Base-by-base conservation (phyloP, 2,329 filamentous ascomycete genomes). In the Lachnellula occidentalis region DNA sequence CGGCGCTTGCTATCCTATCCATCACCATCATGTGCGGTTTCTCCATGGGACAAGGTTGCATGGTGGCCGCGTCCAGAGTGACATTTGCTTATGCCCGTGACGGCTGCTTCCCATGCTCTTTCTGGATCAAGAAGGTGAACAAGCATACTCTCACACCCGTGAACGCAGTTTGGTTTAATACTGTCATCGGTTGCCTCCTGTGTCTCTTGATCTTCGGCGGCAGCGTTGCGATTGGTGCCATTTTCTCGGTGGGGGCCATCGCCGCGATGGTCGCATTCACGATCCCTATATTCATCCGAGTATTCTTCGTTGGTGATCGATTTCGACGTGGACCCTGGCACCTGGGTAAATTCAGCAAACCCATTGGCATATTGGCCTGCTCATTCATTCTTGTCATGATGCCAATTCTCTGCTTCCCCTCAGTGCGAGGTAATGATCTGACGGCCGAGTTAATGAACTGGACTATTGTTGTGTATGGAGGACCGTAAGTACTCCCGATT, bases 81-180 rank as follows among this genome's bases (percentile, higher is more conserved):
- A 86, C 84, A 0, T 88, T 86, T 61, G 85, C 85, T 11, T 87
- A 87, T 68, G 83, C 84, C 24, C 80, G 85, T 49, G 84, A 87
- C 63, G 83, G 79, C 58, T 85, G 81, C 64, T 86, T 87, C 66
- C 83, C 83, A 0, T 62, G 77, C n/a, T 82, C 78, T 2, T 72
- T 68, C 1, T 74, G 76, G 67, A 85, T 81, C 76, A 83, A 80
- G 66, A 65, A 71, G 42, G 82, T 87, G 47, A 83, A 87, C 66
- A 65, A 67, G 8, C 64, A 68, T 61, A 87, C 84, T 1, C 71
- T 76, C 50, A 87, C 84, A 0, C 84, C 84, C 0, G 82, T 86
- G 45, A 87, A 86, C 65, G 83, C 84, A 1, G 84, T 87, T 4
- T 81, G 84, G 76, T 75, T 86, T 66, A 87, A 87, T 61, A 76